phyloP scores from a whole-genome alignment of 129 eudicot species.

The Flaveria linearis region DNA sequence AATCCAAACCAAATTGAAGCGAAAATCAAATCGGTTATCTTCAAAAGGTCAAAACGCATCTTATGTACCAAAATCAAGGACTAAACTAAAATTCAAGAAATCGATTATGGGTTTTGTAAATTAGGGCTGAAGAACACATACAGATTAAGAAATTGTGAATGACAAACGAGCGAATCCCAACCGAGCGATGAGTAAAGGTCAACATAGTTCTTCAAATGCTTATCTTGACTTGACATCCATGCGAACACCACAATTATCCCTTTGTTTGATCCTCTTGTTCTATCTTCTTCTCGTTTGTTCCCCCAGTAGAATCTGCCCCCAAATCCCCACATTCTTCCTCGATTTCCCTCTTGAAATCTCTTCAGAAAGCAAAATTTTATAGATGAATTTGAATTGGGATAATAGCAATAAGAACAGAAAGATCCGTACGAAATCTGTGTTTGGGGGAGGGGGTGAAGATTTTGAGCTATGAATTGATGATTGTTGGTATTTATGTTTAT shows the following conservation, averaged over 20 bases:
- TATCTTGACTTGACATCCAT: slow-evolving; percentile 91
- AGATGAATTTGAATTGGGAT: slow-evolving; percentile 10
- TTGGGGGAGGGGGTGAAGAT: background rate
- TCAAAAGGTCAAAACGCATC: slow-evolving; percentile 10
- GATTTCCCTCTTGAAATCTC: background rate
- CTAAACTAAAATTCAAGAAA: background rate
- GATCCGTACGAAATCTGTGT: background rate
- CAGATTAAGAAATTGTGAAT: slow-evolving; percentile 81
- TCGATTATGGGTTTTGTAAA: background rate
- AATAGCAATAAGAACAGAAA: background rate
- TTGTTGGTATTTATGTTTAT: background rate
- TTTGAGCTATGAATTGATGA: background rate
- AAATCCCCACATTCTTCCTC: slow-evolving; percentile 79
- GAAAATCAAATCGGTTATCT: background rate
- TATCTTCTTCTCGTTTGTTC: slow-evolving; percentile 41
- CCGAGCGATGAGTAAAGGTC: slow-evolving; percentile 84
- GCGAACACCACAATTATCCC: slow-evolving; percentile 83
- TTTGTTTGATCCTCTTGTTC: slow-evolving; percentile 51
- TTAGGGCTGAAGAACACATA: slow-evolving; percentile 35
- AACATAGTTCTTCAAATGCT: slow-evolving; percentile 68
- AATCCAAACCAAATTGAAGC: background rate
- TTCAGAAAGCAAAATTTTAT: background rate
- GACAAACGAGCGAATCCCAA: slow-evolving; percentile 87
- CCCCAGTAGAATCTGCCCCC: slow-evolving; percentile 90
- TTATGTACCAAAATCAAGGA: slow-evolving; percentile 15